phyloP scores from a whole-genome alignment of 2,329 filamentous ascomycete species.

The Aspergillus pseudoviridinutans region DNA sequence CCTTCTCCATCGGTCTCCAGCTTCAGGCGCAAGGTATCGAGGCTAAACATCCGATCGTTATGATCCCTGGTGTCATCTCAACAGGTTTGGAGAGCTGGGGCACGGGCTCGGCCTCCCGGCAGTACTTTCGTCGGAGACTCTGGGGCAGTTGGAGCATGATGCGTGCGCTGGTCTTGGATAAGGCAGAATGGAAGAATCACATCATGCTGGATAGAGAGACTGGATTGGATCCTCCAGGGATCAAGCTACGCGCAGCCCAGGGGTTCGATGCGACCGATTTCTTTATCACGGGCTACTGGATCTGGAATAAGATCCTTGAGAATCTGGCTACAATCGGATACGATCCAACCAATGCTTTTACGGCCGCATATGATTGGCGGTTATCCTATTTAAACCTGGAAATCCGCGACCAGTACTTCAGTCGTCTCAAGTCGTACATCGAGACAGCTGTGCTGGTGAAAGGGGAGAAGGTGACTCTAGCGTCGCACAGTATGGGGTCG shows the following conservation, averaged over 20 bases:
- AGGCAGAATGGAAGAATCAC: conserved; percentile 90
- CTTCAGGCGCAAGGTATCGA: conserved; percentile 74
- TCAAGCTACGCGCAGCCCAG: conserved; percentile 89
- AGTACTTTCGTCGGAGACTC: conserved; percentile 88
- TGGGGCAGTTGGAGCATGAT: conserved; percentile 99
- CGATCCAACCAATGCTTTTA: conserved; percentile 72
- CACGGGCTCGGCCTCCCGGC: conserved; percentile 75
- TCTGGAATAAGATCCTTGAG: conserved; percentile 98
- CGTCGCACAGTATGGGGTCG: conserved; percentile 96
- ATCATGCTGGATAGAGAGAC: conserved; percentile 94
- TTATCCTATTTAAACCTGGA: conserved; percentile 88
- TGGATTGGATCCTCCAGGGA: conserved; percentile 80
- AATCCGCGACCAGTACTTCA: conserved; percentile 88
- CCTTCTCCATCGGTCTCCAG: conserved; percentile 85
- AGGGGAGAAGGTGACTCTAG: conserved; percentile 74
- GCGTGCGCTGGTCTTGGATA: conserved; percentile 87
- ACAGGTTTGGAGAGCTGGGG: conserved; percentile 97
- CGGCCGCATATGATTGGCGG: conserved; percentile 82
- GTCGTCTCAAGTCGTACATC: conserved; percentile 81
- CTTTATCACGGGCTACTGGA: conserved; percentile 81
- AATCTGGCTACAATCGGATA: conserved; percentile 95
- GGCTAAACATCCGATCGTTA: conserved; percentile 85
- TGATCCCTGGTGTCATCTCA: conserved; percentile 97
- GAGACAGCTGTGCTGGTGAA: conserved; percentile 73
- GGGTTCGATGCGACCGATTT: conserved; percentile 98